Conservation (phyloP, 2,329 filamentous ascomycete species). For the Cercospora sojina region DNA sequence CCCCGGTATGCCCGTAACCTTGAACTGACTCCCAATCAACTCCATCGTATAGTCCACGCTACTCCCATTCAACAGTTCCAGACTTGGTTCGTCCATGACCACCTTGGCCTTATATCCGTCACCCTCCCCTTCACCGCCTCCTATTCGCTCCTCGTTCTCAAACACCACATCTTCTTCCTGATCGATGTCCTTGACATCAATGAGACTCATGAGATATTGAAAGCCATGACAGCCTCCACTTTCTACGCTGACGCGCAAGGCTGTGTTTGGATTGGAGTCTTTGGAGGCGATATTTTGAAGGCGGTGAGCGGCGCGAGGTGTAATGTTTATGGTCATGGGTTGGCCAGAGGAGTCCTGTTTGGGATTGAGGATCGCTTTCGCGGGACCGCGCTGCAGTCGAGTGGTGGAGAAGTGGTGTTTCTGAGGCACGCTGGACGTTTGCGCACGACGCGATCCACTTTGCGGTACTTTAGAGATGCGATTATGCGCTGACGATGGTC, state of each 20-base stretch:
- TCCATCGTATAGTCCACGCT: conserved; percentile 97
- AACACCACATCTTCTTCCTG: conserved; percentile 86
- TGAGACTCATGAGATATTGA: conserved; percentile 91
- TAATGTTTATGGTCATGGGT: conserved; percentile 81
- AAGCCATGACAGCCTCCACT: conserved; percentile 96
- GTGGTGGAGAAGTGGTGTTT: conserved; percentile 24
- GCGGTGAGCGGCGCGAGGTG: conserved; percentile 71
- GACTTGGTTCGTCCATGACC: conserved; percentile 80
- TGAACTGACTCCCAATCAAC: conserved; percentile 92
- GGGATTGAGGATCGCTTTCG: conserved; percentile 62
- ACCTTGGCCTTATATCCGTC: conserved; percentile 67
- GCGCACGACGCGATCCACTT: not conserved
- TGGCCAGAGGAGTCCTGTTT: conserved; percentile 78
- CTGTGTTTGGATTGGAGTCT: conserved; percentile 69
- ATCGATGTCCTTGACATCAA: conserved; percentile 57
- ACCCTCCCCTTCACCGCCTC: conserved; percentile 14
- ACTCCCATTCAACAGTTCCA: conserved; percentile 87
- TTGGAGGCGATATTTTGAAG: conserved; percentile 62
- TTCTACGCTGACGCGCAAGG: conserved; percentile 88
- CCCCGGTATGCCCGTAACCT: conserved; percentile 88
- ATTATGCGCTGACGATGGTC: not conserved
- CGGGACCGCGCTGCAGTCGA: not conserved
- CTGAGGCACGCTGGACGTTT: not conserved
- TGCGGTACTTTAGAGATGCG: not conserved
- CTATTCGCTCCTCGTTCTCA: conserved; percentile 55